phyloP scores from a whole-genome alignment of 306 rosid genomes.

The Myrica gale region DNA sequence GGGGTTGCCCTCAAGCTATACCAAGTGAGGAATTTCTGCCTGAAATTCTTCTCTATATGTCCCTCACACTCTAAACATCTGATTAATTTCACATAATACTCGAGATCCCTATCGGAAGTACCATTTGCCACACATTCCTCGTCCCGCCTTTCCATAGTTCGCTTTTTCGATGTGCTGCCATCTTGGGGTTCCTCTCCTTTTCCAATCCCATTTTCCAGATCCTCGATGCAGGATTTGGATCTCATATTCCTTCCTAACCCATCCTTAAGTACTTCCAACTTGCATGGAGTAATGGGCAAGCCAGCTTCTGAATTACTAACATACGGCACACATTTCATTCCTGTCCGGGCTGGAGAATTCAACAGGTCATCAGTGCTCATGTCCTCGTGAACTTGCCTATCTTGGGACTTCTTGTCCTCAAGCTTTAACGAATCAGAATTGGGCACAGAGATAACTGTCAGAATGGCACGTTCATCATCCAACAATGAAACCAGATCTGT shows the following conservation, averaged over 20 bases:
- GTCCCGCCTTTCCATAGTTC: conserved; percentile 53
- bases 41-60: conserved; percentile 84
- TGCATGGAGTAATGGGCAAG: conserved; percentile 84
- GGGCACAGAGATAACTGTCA: conserved; percentile 36
- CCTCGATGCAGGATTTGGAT: conserved; percentile 61
- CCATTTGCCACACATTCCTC: conserved; percentile 48
- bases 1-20: conserved; percentile 82
- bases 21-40: conserved; percentile 97
- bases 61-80: conserved; percentile 94
- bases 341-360: conserved; percentile 52
- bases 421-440: conserved; percentile 43
- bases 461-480: conserved; percentile 47
- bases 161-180: conserved; percentile 76
- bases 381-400: conserved; percentile 57
- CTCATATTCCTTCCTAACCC: conserved; percentile 62
- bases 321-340: conserved; percentile 58
- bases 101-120: conserved; percentile 56
- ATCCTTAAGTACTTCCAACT: conserved; percentile 64
- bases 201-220: conserved; percentile 54
- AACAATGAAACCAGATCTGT: conserved; percentile 54
- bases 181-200: conserved; percentile 67
- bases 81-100: conserved; percentile 83
- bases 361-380: conserved; percentile 55
- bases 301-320: conserved; percentile 57
- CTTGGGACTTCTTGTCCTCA: conserved; percentile 47